Evolutionary conservation across 1,284 basidiomycete genomes (phyloP).

Genomic region (Volvariella surrecta): DNA sequence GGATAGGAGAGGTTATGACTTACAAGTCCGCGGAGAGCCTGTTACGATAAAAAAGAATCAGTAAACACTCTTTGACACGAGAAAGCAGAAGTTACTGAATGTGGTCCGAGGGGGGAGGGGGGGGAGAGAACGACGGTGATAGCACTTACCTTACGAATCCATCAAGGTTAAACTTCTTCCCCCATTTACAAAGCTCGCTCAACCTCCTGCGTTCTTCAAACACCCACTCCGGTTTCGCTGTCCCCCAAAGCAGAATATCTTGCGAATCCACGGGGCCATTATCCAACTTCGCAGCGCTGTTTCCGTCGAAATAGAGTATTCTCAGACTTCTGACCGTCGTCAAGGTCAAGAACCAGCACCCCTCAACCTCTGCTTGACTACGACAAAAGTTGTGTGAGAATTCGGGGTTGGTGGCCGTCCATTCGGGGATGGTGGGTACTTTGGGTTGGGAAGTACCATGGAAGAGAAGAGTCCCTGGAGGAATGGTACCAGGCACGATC

Average conservation of each 20-base stretch:
- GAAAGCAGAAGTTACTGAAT: too few relatives aligned
- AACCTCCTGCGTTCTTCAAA: slow-evolving; percentile 18
- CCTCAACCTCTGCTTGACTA: slow-evolving; percentile 9
- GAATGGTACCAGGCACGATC: slow-evolving; percentile 23
- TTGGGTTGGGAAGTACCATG: slow-evolving; percentile 19
- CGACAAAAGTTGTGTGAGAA: slow-evolving; percentile 27
- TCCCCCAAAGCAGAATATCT: slow-evolving; percentile 21
- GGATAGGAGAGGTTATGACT: not conserved
- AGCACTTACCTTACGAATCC: slow-evolving; percentile 19
- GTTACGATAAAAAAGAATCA: too few relatives aligned
- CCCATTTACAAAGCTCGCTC: slow-evolving; percentile 17
- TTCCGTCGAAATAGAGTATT: slow-evolving; percentile 33
- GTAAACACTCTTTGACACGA: not conserved
- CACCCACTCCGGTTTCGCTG: slow-evolving; percentile 13
- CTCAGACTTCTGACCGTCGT: slow-evolving; percentile 24
- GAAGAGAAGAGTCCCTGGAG: slow-evolving; percentile 26
- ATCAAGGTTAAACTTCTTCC: slow-evolving; percentile 15
- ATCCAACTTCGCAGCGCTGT: slow-evolving; percentile 23
- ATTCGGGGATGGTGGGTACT: slow-evolving; percentile 25
- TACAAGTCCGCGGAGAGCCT: too few relatives aligned
- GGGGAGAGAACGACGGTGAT: too few relatives aligned
- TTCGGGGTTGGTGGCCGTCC: slow-evolving; percentile 31
- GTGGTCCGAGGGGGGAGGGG: too few relatives aligned
- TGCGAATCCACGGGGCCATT: slow-evolving; percentile 24
- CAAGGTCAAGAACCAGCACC: slow-evolving; percentile 28